Base-by-base conservation (phyloP, 2,329 filamentous ascomycete species). In the Monosporascus sp. region DNA sequence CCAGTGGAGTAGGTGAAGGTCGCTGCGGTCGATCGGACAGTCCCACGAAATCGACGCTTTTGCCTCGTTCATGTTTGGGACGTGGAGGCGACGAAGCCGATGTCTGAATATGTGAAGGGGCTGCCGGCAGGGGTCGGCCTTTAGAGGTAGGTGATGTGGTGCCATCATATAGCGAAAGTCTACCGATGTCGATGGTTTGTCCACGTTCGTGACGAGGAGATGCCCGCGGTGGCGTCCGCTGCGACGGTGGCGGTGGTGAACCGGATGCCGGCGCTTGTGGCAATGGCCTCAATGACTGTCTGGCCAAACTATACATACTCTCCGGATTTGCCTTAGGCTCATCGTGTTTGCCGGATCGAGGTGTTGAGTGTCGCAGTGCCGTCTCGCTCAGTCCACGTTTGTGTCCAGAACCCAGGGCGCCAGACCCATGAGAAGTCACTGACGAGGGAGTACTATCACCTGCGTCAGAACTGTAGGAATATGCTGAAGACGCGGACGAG, bases 301-400 rank as follows among this genome's bases (percentile, higher is more conserved):
- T 86, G 55, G 88, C 81, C 60, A 80, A 86, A 60, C 82, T 83
- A 66, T 90, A 92, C 57, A 86, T 77, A 61, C 82, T 84, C 36
- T 84, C 82, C n/a, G 82, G 77, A 56, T 71, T 68, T 54, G 70
- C 72, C 61, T 74, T 71, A 50, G 72, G 61, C 57, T 76, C 68
- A 66, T 74, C 69, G 27, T 65, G 60, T 66, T 76, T 73, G 66
- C 77, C 69, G 70, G 76, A 66, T 54, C 72, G 72, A 60, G 79
- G 72, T 55, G 76, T 71, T 61, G 77, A 67, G 65, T 84, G 79
- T 44, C 77, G 76, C 55, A 66, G 54, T 31, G 79, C 78, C 53
- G 81, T 81, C 75, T 94, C 89, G 72, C 89, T 93, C 69, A 85
- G 80, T 56, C 88, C 88, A 67, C 90, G 83, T 69, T 85, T 88